Evolutionary conservation across 169 alveolate species (phyloP), one percentile per base, ranked within the genome.

Genomic region (Plasmodium gonderi): DNA sequence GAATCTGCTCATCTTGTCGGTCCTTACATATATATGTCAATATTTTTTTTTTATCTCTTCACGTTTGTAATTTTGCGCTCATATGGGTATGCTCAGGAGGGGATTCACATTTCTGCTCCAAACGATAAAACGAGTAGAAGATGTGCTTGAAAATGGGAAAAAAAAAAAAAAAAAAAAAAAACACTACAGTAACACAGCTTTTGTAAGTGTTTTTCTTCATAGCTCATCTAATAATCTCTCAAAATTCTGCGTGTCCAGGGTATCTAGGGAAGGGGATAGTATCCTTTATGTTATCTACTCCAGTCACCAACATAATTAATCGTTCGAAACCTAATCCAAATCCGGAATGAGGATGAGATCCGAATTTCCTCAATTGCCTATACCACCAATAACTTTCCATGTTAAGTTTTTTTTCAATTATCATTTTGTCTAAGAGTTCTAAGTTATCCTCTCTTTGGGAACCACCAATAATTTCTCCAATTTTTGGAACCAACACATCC

Each of bases 281-380:
- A 95, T 99, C 99, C 95, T 99, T 97, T 79, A 99, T 99, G 97
- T 99, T 99, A 54, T 98, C 99, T 23, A 98, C 98, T 33, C 99
- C 99, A 17, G 99, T 98, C n/a, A 98, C 98, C 97, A 99, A 96
- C 99, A 99, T 98, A 72, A 98, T 97, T 17, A 99, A 95, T 78
- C 99, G 96, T 97, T 99, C 99, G 94, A 99, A 98, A 23, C 99
- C 99, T 45, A 99, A 97, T n/a, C 99, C 99, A 91, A 99, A 99
- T 38, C 99, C 99, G 11, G 99, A 96, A 89, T 98, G 99, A 12
- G 99, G 99, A 45, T 98, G 98, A 11, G 99, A 95, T 51, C 99
- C 99, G 93, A 96, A 99, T 94, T 95, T 96, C 92, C 99, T 96
- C 74, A 98, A 92, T 44, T 98, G 98, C 80, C 97, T 79, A 91